These are phyloP conservation scores for Alternaria postmessia DNA, from an alignment of 2,329 filamentous ascomycete genomes.

Conservation along the genomic window DNA sequence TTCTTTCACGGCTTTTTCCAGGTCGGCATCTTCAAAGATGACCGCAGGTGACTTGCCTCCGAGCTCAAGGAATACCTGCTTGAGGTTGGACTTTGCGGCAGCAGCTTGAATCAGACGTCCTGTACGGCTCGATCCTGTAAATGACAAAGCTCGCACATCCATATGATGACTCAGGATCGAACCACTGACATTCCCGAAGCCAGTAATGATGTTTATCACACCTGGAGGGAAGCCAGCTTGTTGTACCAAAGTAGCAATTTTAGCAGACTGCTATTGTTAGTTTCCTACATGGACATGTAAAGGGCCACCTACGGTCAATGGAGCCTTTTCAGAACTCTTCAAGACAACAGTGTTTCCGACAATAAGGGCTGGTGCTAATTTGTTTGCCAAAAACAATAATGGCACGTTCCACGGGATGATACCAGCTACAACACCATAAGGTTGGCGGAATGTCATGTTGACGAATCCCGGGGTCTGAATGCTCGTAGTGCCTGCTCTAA, in stretches of 20 bases:
- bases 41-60: constrained; percentile 88
- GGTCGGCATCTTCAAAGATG: constrained; percentile 79
- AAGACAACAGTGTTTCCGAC: constrained; percentile 46
- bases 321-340: constrained; percentile 56
- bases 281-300: constrained; percentile 50
- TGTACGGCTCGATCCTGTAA: constrained; percentile 84
- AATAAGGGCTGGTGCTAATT: constrained; percentile 43
- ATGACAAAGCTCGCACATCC: constrained; percentile 81
- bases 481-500: constrained; percentile 72
- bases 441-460: constrained; percentile 79
- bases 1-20: constrained; percentile 74
- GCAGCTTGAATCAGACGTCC: constrained; percentile 80
- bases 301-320: constrained; percentile 73
- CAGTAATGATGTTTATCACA: constrained; percentile 83
- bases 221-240: constrained; percentile 83
- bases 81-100: constrained; percentile 80
- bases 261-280: constrained; percentile 76
- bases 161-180: constrained; percentile 81
- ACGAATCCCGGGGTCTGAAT: constrained; percentile 43
- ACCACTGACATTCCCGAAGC: constrained; percentile 79
- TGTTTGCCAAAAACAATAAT: constrained; percentile 37
- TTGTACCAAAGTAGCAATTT: constrained; percentile 77
- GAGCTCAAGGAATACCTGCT: constrained; percentile 85
- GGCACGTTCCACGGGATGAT: constrained; percentile 71
- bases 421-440: constrained; percentile 78